phyloP scores from a whole-genome alignment of 1,284 basidiomycete genomes.

The Marasmius oreades region DNA sequence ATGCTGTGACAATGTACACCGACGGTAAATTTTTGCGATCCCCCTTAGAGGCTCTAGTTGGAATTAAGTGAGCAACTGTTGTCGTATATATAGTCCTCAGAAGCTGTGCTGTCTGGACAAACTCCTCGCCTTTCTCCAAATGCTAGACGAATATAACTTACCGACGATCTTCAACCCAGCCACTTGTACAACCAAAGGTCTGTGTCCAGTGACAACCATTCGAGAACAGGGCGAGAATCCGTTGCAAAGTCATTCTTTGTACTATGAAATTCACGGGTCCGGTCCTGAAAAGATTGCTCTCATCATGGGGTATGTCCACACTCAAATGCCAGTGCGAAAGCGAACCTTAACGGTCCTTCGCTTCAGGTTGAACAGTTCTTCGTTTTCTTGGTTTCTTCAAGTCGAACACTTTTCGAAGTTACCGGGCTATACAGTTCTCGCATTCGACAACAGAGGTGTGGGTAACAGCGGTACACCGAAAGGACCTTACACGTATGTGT shows the following conservation, averaged over 20 bases:
- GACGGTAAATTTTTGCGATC: too few relatives aligned
- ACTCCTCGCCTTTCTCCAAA: not conserved
- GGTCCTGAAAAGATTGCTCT: conserved; percentile 62
- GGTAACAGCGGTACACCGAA: conserved; percentile 71
- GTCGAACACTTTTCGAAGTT: conserved; percentile 54
- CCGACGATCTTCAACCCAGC: conserved; percentile 50
- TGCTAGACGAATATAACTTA: not conserved
- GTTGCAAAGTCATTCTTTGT: conserved; percentile 66
- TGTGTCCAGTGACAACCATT: conserved; percentile 66
- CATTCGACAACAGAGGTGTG: conserved; percentile 88
- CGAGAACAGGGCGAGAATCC: conserved; percentile 43
- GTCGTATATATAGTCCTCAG: too few relatives aligned
- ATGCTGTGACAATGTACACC: too few relatives aligned
- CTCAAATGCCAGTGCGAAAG: not conserved
- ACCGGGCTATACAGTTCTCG: conserved; percentile 53
- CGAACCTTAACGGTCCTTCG: conserved; percentile 50
- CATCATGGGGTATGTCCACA: conserved; percentile 59
- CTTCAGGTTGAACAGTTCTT: too few relatives aligned
- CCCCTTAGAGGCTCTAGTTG: too few relatives aligned
- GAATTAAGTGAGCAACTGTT: too few relatives aligned
- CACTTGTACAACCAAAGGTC: conserved; percentile 62
- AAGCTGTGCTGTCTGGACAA: too few relatives aligned
- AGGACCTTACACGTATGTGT: conserved; percentile 61
- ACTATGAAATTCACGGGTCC: conserved; percentile 72
- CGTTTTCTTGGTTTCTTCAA: too few relatives aligned